These are phyloP conservation scores for Collariella sp. DNA, from an alignment of 495 filamentous ascomycete species.

Conservation along the genomic window DNA sequence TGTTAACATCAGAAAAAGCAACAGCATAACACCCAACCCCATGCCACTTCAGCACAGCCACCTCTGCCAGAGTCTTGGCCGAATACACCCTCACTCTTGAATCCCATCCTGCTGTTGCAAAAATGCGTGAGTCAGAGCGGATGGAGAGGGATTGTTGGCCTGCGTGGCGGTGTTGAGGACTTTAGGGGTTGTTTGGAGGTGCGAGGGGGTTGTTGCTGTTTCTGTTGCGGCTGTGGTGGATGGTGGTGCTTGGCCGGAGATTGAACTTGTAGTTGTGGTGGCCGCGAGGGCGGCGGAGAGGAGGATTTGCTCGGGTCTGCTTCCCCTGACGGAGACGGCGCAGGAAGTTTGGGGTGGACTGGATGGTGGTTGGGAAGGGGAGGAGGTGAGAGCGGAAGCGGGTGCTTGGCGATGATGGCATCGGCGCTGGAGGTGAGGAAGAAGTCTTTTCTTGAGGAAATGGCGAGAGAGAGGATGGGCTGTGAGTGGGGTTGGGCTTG, in stretches of 20 bases:
- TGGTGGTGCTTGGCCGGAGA: constrained; percentile 8
- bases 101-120: constrained; percentile 94
- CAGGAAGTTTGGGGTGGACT: background rate
- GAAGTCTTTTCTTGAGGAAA: constrained; percentile 47
- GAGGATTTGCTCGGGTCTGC: constrained; percentile 12
- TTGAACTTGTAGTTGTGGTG: constrained; percentile 13
- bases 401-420: constrained; percentile 41
- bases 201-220: constrained; percentile 27
- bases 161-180: constrained; percentile 67
- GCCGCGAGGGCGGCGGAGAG: constrained; percentile 21
- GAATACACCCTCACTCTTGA: constrained; percentile 71
- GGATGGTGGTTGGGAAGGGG: background rate
- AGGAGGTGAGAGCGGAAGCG: constrained; percentile 24
- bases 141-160: constrained; percentile 77
- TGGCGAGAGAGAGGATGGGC: constrained; percentile 72
- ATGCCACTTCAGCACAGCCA: constrained; percentile 96
- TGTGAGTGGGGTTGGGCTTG: constrained; percentile 62
- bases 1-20: constrained; percentile 54
- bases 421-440: constrained; percentile 85
- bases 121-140: constrained; percentile 72
- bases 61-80: constrained; percentile 68
- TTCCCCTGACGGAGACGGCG: background rate
- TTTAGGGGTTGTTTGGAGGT: constrained; percentile 43
- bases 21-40: constrained; percentile 80
- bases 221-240: constrained; percentile 19